Conservation (phyloP, 139 green algal genomes). For the Coelastrella sp. region DNA sequence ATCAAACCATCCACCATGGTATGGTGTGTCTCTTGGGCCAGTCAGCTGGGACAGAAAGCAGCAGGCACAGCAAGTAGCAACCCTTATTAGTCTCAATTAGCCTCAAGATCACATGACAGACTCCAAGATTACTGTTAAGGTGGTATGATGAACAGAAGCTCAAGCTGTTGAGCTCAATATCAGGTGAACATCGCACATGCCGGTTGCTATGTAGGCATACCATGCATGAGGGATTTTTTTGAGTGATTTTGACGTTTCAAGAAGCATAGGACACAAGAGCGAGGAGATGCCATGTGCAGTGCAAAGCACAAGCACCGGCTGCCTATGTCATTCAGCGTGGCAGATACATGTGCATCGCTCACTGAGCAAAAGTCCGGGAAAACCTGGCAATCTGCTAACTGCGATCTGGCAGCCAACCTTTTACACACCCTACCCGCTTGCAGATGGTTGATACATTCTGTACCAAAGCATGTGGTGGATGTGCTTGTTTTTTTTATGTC, state of each 20-base stretch:
- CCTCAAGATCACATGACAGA: background rate
- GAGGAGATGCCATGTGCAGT: too few relatives aligned
- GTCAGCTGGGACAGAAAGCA: too few relatives aligned
- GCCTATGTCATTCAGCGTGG: background rate
- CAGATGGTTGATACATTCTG: background rate
- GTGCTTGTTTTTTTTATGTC: too few relatives aligned
- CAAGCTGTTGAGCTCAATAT: too few relatives aligned
- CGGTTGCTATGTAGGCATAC: too few relatives aligned
- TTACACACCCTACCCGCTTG: background rate
- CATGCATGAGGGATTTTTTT: too few relatives aligned
- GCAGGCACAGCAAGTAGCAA: background rate
- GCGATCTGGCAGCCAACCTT: background rate
- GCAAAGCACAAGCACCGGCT: too few relatives aligned
- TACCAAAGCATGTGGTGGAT: too few relatives aligned
- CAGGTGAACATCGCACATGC: too few relatives aligned
- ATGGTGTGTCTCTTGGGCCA: constrained; percentile 9
- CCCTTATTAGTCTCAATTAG: background rate
- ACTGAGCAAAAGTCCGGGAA: background rate
- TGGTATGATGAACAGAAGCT: too few relatives aligned
- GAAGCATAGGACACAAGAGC: too few relatives aligned
- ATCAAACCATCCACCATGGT: constrained; percentile 28
- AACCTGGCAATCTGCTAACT: background rate
- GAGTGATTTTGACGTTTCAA: too few relatives aligned
- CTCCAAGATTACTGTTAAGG: background rate
- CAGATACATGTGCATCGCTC: background rate